Evolutionary conservation across 2,329 filamentous ascomycete species (phyloP), one percentile per base, ranked within the genome.

Genomic region (Cadophora luteo-olivacea): DNA sequence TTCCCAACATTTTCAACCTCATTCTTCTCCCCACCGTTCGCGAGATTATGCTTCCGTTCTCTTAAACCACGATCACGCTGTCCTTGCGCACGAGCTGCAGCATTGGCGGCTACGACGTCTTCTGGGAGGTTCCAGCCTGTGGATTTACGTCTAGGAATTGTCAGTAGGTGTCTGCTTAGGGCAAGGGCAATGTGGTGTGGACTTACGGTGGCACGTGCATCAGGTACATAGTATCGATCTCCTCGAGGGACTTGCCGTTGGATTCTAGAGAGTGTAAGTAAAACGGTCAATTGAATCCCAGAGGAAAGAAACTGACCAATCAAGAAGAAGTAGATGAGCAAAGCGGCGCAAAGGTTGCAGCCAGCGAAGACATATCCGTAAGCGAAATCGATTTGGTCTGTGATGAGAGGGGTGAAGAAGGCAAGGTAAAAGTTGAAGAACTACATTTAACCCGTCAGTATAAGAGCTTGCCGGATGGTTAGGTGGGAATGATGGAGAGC

Each of bases 331-430:
- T 91, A 94, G 38, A 94, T 90, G 14, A 93, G 79, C 0, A 88
- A 70, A 0, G 87, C 86, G 0, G 86, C 91, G 0, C 86, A 81
- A 22, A 92, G 81, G 73, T 92, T 91, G 76, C 90, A 93, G 0
- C 84, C 89, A 0, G 91, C 91, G 78, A 94, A 94, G 38, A 94
- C 88, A 72, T 93, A 92, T 2, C 92, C 92, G 74, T 75, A 77
- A 1, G 84, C 84, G 79, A 91, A 94, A 72, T 91, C 86, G 65
- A 94, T 94, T 3, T 86, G 85, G 0, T 83, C 81, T 0, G 89
- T 91, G 77, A 94, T 94, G 79, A 93, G 94, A 0, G 92, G 90
- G 0, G 92, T 93, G 82, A 93, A 93, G 82, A 94, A 94, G 0
- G 87, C 87, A 72, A 92, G 83, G 69, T 89, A 78, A 80, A 94